Base-by-base conservation (phyloP, 306 rosid species). In the Dryas octopetala region DNA sequence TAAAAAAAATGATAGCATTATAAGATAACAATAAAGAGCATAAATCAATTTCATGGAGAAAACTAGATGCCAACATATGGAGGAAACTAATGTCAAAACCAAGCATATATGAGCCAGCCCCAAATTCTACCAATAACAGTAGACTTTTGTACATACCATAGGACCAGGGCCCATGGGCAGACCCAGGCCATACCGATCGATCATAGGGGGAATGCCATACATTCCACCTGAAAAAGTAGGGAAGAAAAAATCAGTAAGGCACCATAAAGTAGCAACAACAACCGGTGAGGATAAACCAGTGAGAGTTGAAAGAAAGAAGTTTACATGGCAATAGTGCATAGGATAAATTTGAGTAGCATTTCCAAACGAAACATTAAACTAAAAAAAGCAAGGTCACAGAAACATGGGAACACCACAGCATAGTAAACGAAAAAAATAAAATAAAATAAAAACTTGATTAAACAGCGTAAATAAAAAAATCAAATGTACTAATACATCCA, bases 141-240 rank as follows among this genome's bases (percentile, higher is more conserved):
- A 26, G 63, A 68, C 16, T 62, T 70, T n/a, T 54, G 46, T 50
- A 79, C 86, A 62, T 89, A 96, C 99, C 99, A 96, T 85, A 52
- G 92, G 68, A 47, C 88, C 92, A 81, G 90, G 98, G 58, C 88
- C 96, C 89, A 92, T 82, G 70, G 97, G 98, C 85, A 92, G 86
- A 80, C 92, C 93, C 69, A 92, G 80, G 76, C 98, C 98, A 83
- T 90, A 96, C 19, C 96, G 91, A 73, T 92, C 98, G 80, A 92
- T 79, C 75, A 96, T 75, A 8, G 93, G 99, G 28, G 98, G 91
- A 54, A 96, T 85, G 57, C 89, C 91, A 88, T 96, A 96, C 75
- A 92, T 87, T 71, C 96, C 99, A 88, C 93, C 99, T 96, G 78
- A 64, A 53, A 75, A 68, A 67, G 57, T 68, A 73, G 74, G 58